A percentile compares a stretch with the other conserved stretches of the same genome.
phyloP scores from a whole-genome alignment of 257 asterid species.

The Penstemon newberryi region DNA sequence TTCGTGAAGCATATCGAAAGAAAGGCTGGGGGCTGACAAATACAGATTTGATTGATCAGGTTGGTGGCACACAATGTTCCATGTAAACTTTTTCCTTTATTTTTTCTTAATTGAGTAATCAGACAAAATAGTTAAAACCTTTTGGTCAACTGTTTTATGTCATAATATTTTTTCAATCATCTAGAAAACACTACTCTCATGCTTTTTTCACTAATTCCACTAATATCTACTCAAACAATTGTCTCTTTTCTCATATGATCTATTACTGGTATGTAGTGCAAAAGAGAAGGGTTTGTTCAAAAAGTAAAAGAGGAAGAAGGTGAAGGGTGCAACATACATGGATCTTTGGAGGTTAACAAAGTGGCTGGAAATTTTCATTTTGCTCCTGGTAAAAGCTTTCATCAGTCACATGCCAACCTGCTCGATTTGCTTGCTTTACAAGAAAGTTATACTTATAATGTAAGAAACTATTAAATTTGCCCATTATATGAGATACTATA shows the following conservation, averaged over 20 bases:
- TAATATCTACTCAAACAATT: constrained; percentile 10
- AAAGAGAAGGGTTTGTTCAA: constrained; percentile 89
- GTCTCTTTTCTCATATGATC: constrained; percentile 23
- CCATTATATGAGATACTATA: not conserved
- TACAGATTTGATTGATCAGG: constrained; percentile 90
- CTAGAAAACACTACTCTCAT: constrained; percentile 12
- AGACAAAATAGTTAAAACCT: not conserved
- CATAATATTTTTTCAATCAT: constrained; percentile 1
- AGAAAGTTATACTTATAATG: constrained; percentile 57
- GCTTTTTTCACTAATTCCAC: not conserved
- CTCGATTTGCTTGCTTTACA: constrained; percentile 67
- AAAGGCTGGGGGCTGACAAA: constrained; percentile 94
- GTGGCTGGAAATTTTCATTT: constrained; percentile 98
- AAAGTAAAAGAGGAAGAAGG: constrained; percentile 88
- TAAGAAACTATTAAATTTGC: constrained; percentile 37
- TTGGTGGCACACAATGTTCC: constrained; percentile 26
- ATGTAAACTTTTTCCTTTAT: not conserved
- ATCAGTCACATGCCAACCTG: constrained; percentile 47
- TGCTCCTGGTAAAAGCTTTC: constrained; percentile 86
- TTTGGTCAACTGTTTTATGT: not conserved
- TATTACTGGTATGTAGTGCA: constrained; percentile 56
- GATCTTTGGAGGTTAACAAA: constrained; percentile 90
- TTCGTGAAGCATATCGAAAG: constrained; percentile 92
- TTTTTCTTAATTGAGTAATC: constrained; percentile 12
- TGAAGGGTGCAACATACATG: constrained; percentile 98